These are phyloP conservation scores for Polyporus arcularius DNA, from an alignment of 768 basidiomycete genomes.

Conservation along the genomic window DNA sequence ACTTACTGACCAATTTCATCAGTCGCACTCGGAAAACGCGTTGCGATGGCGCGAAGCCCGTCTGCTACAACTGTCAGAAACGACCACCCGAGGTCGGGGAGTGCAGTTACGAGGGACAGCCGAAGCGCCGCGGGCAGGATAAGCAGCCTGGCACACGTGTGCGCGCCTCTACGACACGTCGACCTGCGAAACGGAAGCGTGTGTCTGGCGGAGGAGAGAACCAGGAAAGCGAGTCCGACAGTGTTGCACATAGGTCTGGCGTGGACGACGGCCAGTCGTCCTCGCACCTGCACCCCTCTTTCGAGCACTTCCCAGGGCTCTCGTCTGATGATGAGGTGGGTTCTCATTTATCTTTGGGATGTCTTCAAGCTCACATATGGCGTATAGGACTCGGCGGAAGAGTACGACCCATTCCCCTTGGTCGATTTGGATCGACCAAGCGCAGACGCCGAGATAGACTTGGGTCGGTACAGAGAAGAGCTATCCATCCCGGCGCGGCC, in stretches of 20 bases:
- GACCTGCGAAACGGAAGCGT: not conserved
- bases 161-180: not conserved
- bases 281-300: constrained; percentile 26
- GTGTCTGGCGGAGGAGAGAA: not conserved
- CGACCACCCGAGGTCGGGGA: constrained; percentile 11
- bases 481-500: constrained; percentile 43
- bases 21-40: constrained; percentile 13
- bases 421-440: not conserved
- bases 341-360: constrained; percentile 40
- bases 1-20: no score
- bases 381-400: not conserved
- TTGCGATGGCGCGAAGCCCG: constrained; percentile 15
- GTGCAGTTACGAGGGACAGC: constrained; percentile 11
- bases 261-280: constrained; percentile 75
- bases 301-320: constrained; percentile 60
- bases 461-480: not conserved
- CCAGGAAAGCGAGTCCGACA: not conserved
- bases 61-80: constrained; percentile 14
- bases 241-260: constrained; percentile 54
- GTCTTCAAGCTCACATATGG: not conserved
- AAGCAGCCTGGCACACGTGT: constrained; percentile 7
- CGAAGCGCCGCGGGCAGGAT: constrained; percentile 13
- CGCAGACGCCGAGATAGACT: not conserved
- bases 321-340: constrained; percentile 39
- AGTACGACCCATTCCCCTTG: constrained; percentile 15